Percentiles rank a stretch among this genome's conserved stretches.
Conservation (phyloP, 495 filamentous ascomycete species). For the Penicillium waksmanii region DNA sequence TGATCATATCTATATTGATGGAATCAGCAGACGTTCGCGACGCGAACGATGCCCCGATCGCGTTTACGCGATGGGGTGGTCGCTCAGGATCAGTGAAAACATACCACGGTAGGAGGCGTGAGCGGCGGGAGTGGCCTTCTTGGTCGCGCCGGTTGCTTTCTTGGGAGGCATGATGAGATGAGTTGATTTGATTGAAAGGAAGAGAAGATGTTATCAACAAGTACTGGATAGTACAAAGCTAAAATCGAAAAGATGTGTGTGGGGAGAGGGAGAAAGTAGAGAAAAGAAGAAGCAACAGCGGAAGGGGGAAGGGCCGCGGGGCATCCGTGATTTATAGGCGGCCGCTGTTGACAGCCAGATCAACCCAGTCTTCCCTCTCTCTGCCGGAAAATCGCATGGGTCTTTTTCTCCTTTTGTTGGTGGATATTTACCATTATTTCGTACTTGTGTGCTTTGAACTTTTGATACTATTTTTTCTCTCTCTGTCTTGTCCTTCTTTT, state of each 20-base stretch:
- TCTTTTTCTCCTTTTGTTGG: no score
- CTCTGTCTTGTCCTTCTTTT: conserved; percentile 15
- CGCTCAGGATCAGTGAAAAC: conserved; percentile 49
- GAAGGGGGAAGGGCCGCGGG: conserved; percentile 50
- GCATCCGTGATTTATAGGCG: conserved; percentile 57
- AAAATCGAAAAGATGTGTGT: conserved; percentile 19
- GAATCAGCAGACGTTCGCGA: conserved; percentile 56
- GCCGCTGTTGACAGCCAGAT: conserved; percentile 51
- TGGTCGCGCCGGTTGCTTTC: conserved; percentile 52
- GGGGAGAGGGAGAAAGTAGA: conserved; percentile 18
- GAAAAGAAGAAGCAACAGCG: conserved; percentile 33
- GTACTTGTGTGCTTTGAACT: no score
- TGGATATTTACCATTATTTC: no score
- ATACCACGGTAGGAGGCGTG: conserved; percentile 67
- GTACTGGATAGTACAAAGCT: neutral
- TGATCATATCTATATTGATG: conserved; percentile 65
- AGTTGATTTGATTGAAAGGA: conserved; percentile 19
- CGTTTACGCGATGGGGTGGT: conserved; percentile 48
- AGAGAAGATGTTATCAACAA: conserved; percentile 16
- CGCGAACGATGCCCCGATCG: conserved; percentile 30
- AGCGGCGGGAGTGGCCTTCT: conserved; percentile 51
- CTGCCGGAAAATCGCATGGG: neutral
- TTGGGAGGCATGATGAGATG: conserved; percentile 55
- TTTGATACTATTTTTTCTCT: conserved; percentile 12
- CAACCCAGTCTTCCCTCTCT: conserved; percentile 24